These are phyloP conservation scores for Isatis tinctoria DNA, from an alignment of 345 rosid genomes.

Conservation along the genomic window DNA sequence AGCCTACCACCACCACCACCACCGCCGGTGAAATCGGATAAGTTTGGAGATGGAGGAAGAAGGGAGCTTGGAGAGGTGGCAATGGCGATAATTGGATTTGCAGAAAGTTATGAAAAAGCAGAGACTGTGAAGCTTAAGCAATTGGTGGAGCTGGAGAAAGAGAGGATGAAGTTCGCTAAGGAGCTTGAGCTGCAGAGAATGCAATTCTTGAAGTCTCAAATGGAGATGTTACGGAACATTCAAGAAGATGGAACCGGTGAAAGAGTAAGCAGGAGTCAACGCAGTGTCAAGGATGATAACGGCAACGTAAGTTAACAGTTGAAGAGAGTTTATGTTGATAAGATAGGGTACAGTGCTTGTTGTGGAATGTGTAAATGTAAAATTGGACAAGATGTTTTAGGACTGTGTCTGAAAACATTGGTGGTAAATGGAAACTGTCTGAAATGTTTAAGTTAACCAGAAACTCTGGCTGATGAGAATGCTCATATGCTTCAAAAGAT, in stretches of 20 bases:
- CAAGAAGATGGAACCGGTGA: conserved; percentile 20
- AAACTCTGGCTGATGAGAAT: not conserved
- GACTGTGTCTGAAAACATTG: not conserved
- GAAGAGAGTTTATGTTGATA: not conserved
- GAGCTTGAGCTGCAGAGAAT: conserved; percentile 80
- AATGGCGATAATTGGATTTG: conserved; percentile 49
- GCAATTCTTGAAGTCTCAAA: conserved; percentile 60
- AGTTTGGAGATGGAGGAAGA: conserved; percentile 9
- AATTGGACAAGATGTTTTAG: not conserved
- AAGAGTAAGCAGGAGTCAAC: not conserved
- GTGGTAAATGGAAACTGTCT: not conserved
- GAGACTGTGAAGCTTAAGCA: conserved; percentile 64
- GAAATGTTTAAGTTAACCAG: not conserved
- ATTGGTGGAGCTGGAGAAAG: conserved; percentile 72
- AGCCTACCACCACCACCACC: conserved; percentile 30
- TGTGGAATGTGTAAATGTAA: not conserved
- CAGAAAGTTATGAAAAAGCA: conserved; percentile 63
- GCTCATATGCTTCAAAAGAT: not conserved
- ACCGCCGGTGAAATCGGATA: conserved; percentile 13
- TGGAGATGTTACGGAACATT: conserved; percentile 55
- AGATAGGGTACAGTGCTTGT: not conserved
- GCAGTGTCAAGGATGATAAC: not conserved
- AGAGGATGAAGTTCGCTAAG: conserved; percentile 65
- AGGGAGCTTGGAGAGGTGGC: conserved; percentile 44
- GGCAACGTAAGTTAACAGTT: not conserved